Base-by-base conservation (phyloP, 768 basidiomycete species). In the Pleurotus tuoliensis region DNA sequence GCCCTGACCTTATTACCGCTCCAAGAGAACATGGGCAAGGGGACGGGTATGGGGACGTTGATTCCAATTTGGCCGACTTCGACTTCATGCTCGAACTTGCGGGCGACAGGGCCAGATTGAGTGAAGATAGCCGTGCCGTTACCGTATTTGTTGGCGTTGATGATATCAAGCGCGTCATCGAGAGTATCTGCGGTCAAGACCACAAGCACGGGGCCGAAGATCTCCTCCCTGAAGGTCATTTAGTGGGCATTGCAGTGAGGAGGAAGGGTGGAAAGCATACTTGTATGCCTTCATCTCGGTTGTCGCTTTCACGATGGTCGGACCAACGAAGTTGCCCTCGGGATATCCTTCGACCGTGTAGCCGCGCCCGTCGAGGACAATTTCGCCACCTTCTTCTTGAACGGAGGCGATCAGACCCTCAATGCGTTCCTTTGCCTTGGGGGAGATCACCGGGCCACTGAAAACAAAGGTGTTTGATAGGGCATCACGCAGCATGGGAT, bases 91-190 rank as follows among this genome's bases (percentile, higher is more conserved):
- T 98, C 96, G 60, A 97, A 99, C 70, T 90, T 92, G 56, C 96
- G 84, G 15, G 94, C 96, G 5, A 94, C 93, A 34, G 96, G 92
- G 13, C 96, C 97, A 12, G 89, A 92, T 73, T 97, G 92, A 18
- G 96, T 99, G 70, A 98, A 98, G 67, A 97, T 92, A 18, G 94
- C 91, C 27, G 94, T 84, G 27, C 96, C 96, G 63, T 98, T 98
- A 6, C 96, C 90, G 68, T 97, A 98, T 61, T 72, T 78, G 73
- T 97, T 98, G 59, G 77, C 72, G 73, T 98, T 98, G 71, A 98
- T 87, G 59, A 96, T 85, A 43, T 84, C 82, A 58, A 98, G 79
- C 11, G 94, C 95, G 58, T 96, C 92, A 59, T 98, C 94, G 43
- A 98, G 75, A 0, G 87, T 92, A 34, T 94, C 84, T 4, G 87